Percentiles rank a stretch among this genome's conserved stretches.
Conservation (phyloP, 805 yeast genomes). For the Cyberlindnera mrakii region DNA sequence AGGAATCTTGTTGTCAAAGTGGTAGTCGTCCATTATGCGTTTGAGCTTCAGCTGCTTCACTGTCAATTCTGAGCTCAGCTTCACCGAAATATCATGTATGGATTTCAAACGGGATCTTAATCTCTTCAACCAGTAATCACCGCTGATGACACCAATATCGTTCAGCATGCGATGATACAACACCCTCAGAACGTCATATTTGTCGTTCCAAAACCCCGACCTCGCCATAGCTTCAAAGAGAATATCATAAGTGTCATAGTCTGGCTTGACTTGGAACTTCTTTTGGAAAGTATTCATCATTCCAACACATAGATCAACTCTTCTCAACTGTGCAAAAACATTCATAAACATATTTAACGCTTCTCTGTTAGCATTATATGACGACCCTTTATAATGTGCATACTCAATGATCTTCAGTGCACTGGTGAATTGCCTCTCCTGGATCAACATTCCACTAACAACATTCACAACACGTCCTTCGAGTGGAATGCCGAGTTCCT, state of each 20-base stretch:
- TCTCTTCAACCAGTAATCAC: slow-evolving; percentile 22
- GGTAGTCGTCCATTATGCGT: not conserved
- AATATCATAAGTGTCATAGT: slow-evolving; percentile 26
- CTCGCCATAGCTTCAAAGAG: slow-evolving; percentile 30
- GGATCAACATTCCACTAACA: slow-evolving; percentile 22
- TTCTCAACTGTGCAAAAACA: slow-evolving; percentile 26
- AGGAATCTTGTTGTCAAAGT: slow-evolving; percentile 5
- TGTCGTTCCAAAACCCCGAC: slow-evolving; percentile 25
- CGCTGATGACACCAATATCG: slow-evolving; percentile 14
- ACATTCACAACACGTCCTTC: slow-evolving; percentile 21
- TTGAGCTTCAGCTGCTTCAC: slow-evolving; percentile 10
- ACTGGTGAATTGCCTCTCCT: slow-evolving; percentile 22
- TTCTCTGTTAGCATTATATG: slow-evolving; percentile 8
- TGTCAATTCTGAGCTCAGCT: slow-evolving; percentile 14
- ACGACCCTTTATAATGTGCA: slow-evolving; percentile 6
- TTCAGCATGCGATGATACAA: slow-evolving; percentile 20
- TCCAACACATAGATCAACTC: slow-evolving; percentile 30
- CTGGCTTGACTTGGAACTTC: slow-evolving; percentile 25
- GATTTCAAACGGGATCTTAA: slow-evolving; percentile 18
- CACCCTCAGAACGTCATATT: slow-evolving; percentile 21
- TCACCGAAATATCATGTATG: slow-evolving; percentile 11
- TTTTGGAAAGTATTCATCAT: slow-evolving; percentile 27
- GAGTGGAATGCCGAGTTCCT: slow-evolving; percentile 20
- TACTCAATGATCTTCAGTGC: slow-evolving; percentile 25
- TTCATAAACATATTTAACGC: slow-evolving; percentile 27